Evolutionary conservation across 2,329 filamentous ascomycete genomes (phyloP).

Genomic region (Ophiostoma perfectum): DNA sequence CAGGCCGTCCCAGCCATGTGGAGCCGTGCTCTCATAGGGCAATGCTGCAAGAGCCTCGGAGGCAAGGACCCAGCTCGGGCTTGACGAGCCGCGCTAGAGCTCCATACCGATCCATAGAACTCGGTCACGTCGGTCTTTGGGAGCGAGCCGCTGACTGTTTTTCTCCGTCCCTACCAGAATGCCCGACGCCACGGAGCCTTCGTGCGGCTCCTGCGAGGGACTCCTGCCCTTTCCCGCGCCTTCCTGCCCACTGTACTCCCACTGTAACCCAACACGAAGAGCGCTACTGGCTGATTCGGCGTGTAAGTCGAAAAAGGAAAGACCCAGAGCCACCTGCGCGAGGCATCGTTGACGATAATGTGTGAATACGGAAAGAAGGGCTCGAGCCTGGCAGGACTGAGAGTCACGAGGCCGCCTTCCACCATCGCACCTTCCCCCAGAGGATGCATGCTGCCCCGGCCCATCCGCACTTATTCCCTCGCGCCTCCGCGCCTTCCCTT

Average conservation of each 20-base stretch:
- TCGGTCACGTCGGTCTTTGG: conserved; percentile 7
- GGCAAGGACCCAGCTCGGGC: not conserved
- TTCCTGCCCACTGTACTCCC: not conserved
- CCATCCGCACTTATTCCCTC: conserved; percentile 6
- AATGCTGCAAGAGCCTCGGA: conserved; percentile 1
- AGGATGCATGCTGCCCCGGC: not conserved
- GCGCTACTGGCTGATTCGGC: not conserved
- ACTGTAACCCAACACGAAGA: conserved; percentile 2
- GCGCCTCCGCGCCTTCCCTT: conserved; percentile 4
- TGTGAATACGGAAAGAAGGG: conserved; percentile 2
- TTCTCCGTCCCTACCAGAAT: not conserved
- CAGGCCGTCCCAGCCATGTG: not conserved
- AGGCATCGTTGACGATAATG: conserved; percentile 3
- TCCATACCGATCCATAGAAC: not conserved
- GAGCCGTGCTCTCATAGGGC: not conserved
- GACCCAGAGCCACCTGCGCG: not conserved
- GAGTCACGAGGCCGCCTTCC: conserved; percentile 1
- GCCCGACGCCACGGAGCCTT: not conserved
- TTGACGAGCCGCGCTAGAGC: not conserved
- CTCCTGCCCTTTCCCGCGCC: no score
- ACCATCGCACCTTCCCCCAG: not conserved
- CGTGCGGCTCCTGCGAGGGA: not conserved
- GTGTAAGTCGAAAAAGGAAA: conserved; percentile 16
- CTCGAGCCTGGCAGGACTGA: not conserved
- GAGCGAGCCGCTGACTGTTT: conserved; percentile 7